Percentiles rank a stretch among this genome's conserved stretches.
These are phyloP conservation scores for Fusarium newnesense DNA, from an alignment of 2,329 filamentous ascomycete genomes.

Conservation along the genomic window DNA sequence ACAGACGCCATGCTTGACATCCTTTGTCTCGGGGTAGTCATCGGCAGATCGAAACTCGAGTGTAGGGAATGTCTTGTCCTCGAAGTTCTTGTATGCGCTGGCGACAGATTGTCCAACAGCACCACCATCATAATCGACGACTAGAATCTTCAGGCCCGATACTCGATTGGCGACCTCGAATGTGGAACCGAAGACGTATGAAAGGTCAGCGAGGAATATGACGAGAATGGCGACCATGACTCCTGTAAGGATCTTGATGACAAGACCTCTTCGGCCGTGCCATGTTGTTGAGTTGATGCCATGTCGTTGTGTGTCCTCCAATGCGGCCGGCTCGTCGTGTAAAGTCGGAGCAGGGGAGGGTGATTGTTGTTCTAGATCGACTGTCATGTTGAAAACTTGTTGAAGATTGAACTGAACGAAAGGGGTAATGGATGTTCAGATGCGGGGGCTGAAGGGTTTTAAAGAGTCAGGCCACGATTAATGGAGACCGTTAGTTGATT, in stretches of 20 bases:
- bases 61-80: conserved; percentile 47
- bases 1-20: conserved; percentile 50
- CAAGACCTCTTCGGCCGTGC: conserved; percentile 11
- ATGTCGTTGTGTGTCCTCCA: conserved; percentile 2
- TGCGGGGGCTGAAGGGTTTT: not conserved
- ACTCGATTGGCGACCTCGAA: conserved; percentile 39
- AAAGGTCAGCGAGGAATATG: conserved; percentile 40
- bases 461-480: not conserved
- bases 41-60: conserved; percentile 42
- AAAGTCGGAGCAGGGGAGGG: conserved; percentile 29
- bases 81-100: conserved; percentile 46
- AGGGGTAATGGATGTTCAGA: not conserved
- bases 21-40: conserved; percentile 42
- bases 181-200: conserved; percentile 49
- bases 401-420: not conserved
- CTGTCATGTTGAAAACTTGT: not conserved
- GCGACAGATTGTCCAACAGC: conserved; percentile 47
- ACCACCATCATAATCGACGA: conserved; percentile 48
- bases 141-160: conserved; percentile 44
- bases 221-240: conserved; percentile 31
- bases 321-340: conserved; percentile 9
- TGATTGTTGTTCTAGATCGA: conserved; percentile 18
- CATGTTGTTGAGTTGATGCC: conserved; percentile 23
- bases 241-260: conserved; percentile 28
- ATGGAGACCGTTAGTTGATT: not conserved